phyloP scores from a whole-genome alignment of 2,329 filamentous ascomycete genomes.

The Fusarium pininemorale region DNA sequence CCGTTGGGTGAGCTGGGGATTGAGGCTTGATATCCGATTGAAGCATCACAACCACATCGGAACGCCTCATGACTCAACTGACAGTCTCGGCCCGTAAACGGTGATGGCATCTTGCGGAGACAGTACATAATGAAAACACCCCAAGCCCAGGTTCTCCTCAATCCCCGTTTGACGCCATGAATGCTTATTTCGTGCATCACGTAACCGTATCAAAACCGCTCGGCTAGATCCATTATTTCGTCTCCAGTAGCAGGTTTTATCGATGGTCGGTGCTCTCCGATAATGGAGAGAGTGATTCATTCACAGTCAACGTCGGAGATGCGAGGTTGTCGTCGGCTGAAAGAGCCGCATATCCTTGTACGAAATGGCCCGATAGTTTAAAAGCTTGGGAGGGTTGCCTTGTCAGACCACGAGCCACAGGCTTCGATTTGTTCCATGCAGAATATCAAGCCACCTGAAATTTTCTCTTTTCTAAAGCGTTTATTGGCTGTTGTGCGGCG shows the following conservation, averaged over 20 bases:
- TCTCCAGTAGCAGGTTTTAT: slow-evolving; percentile 1
- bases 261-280: slow-evolving; percentile 9
- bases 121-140: slow-evolving; percentile 26
- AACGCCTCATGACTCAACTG: not conserved
- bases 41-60: not conserved
- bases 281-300: slow-evolving; percentile 16
- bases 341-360: slow-evolving; percentile 16
- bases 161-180: slow-evolving; percentile 6
- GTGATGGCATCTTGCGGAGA: slow-evolving; percentile 16
- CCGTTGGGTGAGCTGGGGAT: not conserved
- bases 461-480: not conserved
- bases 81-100: slow-evolving; percentile 5
- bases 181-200: slow-evolving; percentile 30
- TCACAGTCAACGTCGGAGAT: slow-evolving; percentile 13
- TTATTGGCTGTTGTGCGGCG: slow-evolving; percentile 14
- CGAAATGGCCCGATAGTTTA: slow-evolving; percentile 15
- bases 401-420: slow-evolving; percentile 13
- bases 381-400: not conserved
- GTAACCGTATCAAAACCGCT: slow-evolving; percentile 9
- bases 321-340: slow-evolving; percentile 23
- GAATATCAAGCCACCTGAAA: slow-evolving; percentile 25
- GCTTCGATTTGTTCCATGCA: slow-evolving; percentile 7
- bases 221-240: not conserved
- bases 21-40: not conserved
- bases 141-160: slow-evolving; percentile 28